Evolutionary conservation across 2,329 filamentous ascomycete genomes (phyloP), one percentile per base, ranked within the genome.

Genomic region (Penicillium italicum): DNA sequence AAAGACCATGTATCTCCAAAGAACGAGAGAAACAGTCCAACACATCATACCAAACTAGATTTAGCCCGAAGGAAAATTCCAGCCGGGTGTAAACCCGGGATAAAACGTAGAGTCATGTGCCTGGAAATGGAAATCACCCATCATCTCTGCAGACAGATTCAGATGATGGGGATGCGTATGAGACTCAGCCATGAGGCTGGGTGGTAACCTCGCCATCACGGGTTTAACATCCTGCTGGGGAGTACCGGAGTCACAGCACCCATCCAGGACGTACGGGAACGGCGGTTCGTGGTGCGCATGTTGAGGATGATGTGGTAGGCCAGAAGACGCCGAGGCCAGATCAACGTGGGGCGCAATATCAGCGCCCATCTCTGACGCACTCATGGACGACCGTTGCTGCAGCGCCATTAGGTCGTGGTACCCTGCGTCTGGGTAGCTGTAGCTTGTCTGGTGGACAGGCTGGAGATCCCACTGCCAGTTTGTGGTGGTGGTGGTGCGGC

Each of bases 381-480:
- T 59, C 31, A 70, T 41, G 2, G 59, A 54, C 4, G 62, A 52
- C 12, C 62, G 44, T 12, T 50, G 62, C 3, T 60, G 56, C 34
- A 69, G 31, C 8, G 49, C 18, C 26, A 64, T 51, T 40, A 69
- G 56, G 5, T 61, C 62, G 7, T 64, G 61, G 40, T 63, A 69
- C 4, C 58, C 63, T 7, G 53, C 24, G 3, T 62, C 65, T 1
- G 59, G 40, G 33, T 66, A 72, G 45, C 41, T 57, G 26, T 65
- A 68, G 22, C 57, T 57, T 6, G 59, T 57, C 8, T 61, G 50
- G 1, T 63, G 63, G 2, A 65, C 47, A 12, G 63, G 54, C 20
- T 64, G 67, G 44, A 68, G 55, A 56, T 69, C 63, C 69, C 70
- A 71, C 50, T 66, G 66, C 64, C 66, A 67, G 38, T 24, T 53